A percentile compares a stretch with the other conserved stretches of the same genome.
Evolutionary conservation across 805 yeast species (phyloP).

Genomic region (Clavispora santaluciae): DNA sequence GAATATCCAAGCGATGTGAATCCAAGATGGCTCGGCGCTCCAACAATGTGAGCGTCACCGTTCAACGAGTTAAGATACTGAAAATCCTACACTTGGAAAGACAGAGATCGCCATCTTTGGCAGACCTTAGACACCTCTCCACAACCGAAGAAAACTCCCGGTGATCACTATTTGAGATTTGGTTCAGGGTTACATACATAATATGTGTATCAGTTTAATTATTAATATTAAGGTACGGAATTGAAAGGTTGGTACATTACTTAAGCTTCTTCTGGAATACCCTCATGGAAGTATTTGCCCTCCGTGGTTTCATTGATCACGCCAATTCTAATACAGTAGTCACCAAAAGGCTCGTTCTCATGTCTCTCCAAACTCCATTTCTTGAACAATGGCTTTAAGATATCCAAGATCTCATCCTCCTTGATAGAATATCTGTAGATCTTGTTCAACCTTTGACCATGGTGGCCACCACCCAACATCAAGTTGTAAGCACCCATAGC

Average conservation of each 20-base stretch:
- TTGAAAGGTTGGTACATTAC: background rate
- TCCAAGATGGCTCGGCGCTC: slow-evolving; percentile 37
- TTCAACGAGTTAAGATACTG: slow-evolving; percentile 45
- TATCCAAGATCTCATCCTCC: slow-evolving; percentile 80
- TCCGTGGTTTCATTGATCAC: slow-evolving; percentile 82
- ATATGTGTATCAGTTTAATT: background rate
- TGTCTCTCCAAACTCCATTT: slow-evolving; percentile 90
- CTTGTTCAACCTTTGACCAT: slow-evolving; percentile 89
- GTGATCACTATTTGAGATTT: too few species aligned
- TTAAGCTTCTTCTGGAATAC: slow-evolving; percentile 72
- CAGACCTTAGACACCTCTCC: slow-evolving; percentile 2
- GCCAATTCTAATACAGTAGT: slow-evolving; percentile 83
- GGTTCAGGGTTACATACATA: background rate
- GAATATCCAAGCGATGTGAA: slow-evolving; percentile 24
- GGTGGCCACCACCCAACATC: slow-evolving; percentile 93
- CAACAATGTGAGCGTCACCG: slow-evolving; percentile 43
- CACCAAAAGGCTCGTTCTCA: slow-evolving; percentile 94
- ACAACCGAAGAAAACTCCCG: background rate
- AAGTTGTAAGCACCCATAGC: slow-evolving; percentile 91
- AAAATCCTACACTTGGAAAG: slow-evolving; percentile 45
- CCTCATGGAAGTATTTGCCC: slow-evolving; percentile 94
- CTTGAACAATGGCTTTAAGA: slow-evolving; percentile 81
- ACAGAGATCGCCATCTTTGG: slow-evolving; percentile 26
- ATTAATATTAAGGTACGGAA: background rate
- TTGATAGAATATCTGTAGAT: slow-evolving; percentile 81